Evolutionary conservation across 2,329 filamentous ascomycete species (phyloP).

Genomic region (Coniochaeta sp.): DNA sequence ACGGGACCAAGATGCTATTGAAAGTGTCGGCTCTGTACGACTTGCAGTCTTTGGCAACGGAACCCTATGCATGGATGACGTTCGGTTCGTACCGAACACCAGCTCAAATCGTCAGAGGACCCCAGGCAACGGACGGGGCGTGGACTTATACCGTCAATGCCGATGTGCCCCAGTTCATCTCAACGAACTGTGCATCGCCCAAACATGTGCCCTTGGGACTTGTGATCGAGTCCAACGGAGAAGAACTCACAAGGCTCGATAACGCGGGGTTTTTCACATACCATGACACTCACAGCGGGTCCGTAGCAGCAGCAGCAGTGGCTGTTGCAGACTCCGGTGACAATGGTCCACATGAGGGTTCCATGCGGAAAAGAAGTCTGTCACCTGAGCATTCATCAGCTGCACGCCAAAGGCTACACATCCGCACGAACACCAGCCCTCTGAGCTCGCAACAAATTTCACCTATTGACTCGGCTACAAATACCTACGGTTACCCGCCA

Average conservation of each 20-base stretch:
- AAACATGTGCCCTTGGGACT: slow-evolving; percentile 48
- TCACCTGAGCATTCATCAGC: slow-evolving; percentile 36
- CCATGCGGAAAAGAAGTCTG: slow-evolving; percentile 31
- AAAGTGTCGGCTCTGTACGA: slow-evolving; percentile 72
- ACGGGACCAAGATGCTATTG: slow-evolving; percentile 65
- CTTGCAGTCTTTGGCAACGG: slow-evolving; percentile 48
- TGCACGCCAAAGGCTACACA: slow-evolving; percentile 28
- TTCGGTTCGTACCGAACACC: slow-evolving; percentile 74
- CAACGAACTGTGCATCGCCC: slow-evolving; percentile 39
- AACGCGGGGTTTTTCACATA: slow-evolving; percentile 39
- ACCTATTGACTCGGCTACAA: slow-evolving; percentile 36
- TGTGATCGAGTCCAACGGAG: slow-evolving; percentile 43
- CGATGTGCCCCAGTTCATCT: slow-evolving; percentile 57
- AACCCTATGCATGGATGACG: slow-evolving; percentile 55
- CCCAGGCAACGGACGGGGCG: slow-evolving; percentile 46
- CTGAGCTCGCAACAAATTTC: slow-evolving; percentile 17
- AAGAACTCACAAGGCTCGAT: slow-evolving; percentile 43
- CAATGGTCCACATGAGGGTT: slow-evolving; percentile 28
- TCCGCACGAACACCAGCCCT: slow-evolving; percentile 22
- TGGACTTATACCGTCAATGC: slow-evolving; percentile 67
- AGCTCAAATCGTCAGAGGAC: slow-evolving; percentile 56
- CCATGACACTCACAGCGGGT: slow-evolving; percentile 18
- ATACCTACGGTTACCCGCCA: slow-evolving; percentile 49
- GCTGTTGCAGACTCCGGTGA: slow-evolving; percentile 18
- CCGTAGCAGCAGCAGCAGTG: slow-evolving; percentile 16